Evolutionary conservation across 1,284 basidiomycete genomes (phyloP).

Genomic region (Volvariella surrecta): DNA sequence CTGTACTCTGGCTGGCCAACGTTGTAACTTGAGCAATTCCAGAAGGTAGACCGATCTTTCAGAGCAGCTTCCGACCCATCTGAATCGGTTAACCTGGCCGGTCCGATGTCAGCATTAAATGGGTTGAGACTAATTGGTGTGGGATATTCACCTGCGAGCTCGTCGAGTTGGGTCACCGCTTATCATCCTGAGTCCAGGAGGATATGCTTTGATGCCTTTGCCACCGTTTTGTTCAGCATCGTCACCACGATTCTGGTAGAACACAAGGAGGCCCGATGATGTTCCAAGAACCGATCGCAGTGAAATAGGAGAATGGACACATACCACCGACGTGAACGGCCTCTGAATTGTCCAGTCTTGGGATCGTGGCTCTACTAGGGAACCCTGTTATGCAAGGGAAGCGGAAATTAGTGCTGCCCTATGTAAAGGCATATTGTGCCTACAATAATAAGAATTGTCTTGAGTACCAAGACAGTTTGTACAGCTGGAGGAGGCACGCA

Average conservation of each 20-base stretch:
- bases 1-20: too few relatives aligned
- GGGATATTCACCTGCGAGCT: conserved; percentile 24
- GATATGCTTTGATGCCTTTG: conserved; percentile 32
- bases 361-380: conserved; percentile 34
- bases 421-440: neutral
- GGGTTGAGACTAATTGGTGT: too few relatives aligned
- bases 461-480: conserved; percentile 27
- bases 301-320: neutral
- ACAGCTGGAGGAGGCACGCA: conserved; percentile 29
- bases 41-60: conserved; percentile 31
- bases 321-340: conserved; percentile 26
- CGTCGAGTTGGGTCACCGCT: conserved; percentile 29
- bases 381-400: conserved; percentile 22
- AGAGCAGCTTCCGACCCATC: conserved; percentile 27
- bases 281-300: neutral
- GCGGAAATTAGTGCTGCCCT: neutral
- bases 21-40: conserved; percentile 26
- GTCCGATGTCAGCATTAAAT: too few relatives aligned
- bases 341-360: conserved; percentile 23
- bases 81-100: conserved; percentile 17
- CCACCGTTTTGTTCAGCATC: conserved; percentile 27
- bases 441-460: conserved; percentile 30
- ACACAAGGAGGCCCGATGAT: conserved; percentile 27
- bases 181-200: conserved; percentile 35
- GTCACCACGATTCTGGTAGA: conserved; percentile 33